A percentile compares a stretch with the other conserved stretches of the same genome.
Evolutionary conservation across 805 yeast genomes (phyloP).

Genomic region (Schizosaccharomyces octosporus): DNA sequence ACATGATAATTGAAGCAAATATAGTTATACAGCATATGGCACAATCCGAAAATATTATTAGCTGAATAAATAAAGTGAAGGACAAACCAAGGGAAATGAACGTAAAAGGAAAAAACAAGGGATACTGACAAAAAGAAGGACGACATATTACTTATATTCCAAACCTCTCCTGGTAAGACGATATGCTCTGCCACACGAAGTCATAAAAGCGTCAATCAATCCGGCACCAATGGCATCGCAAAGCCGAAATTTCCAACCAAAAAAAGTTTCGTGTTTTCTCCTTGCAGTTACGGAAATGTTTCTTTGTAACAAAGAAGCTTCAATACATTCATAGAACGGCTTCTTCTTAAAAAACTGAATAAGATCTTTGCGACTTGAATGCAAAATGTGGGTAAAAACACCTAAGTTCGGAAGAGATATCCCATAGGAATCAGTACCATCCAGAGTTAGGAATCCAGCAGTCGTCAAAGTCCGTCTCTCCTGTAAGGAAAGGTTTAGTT

Average conservation of each 20-base stretch:
- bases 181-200: not conserved
- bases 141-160: not conserved
- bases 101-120: not conserved
- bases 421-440: not conserved
- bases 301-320: not conserved
- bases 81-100: not conserved
- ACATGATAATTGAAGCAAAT: not conserved
- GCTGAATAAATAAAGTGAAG: too few relatives aligned
- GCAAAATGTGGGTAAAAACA: not conserved
- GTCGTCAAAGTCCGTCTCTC: not conserved
- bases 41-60: too few relatives aligned
- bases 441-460: not conserved
- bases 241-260: slow-evolving; percentile 1
- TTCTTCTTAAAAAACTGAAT: not conserved
- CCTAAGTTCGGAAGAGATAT: not conserved
- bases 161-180: not conserved
- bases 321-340: not conserved
- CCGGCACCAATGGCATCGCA: slow-evolving; percentile 1
- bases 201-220: not conserved
- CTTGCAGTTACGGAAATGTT: not conserved
- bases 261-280: not conserved
- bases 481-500: not conserved
- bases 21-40: too few relatives aligned
- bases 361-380: not conserved
- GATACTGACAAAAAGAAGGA: not conserved